phyloP scores from a whole-genome alignment of 1,139 yeast species.

The Scheffersomyces quercinus region DNA sequence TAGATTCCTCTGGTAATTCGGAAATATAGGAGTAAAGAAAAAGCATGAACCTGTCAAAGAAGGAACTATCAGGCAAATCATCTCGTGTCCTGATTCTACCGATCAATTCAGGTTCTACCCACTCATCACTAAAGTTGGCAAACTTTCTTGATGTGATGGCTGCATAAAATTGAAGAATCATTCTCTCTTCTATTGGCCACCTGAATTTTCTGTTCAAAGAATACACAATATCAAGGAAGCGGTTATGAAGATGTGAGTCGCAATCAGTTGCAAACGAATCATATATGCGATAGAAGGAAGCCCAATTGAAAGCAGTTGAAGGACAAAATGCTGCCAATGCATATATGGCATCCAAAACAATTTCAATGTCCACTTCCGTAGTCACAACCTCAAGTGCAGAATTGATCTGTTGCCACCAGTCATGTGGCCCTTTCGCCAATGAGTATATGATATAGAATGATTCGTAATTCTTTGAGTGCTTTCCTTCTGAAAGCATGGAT shows the following conservation, averaged over 20 bases:
- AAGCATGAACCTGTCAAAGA: conserved; percentile 41
- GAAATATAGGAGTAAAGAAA: conserved; percentile 37
- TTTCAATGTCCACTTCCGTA: conserved; percentile 12
- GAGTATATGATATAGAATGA: conserved; percentile 16
- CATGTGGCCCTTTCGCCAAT: conserved; percentile 9
- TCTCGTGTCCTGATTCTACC: conserved; percentile 26
- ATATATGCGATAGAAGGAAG: conserved; percentile 24
- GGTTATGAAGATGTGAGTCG: conserved; percentile 21
- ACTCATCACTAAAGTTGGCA: conserved; percentile 41
- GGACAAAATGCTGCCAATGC: conserved; percentile 17
- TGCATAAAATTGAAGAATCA: conserved; percentile 30
- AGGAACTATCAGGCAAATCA: conserved; percentile 35
- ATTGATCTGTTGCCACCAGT: conserved; percentile 23
- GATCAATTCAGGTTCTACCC: conserved; percentile 24
- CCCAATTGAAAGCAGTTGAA: conserved; percentile 22
- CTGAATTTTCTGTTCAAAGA: conserved; percentile 24
- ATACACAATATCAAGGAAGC: conserved; percentile 33
- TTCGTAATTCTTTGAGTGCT: conserved; percentile 9
- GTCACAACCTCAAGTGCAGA: conserved; percentile 11
- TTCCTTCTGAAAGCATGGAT: not conserved
- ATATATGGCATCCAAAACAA: conserved; percentile 14
- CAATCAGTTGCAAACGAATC: conserved; percentile 12
- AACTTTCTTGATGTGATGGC: conserved; percentile 35
- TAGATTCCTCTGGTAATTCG: conserved; percentile 24
- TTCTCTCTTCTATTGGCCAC: conserved; percentile 42